Base-by-base conservation (phyloP, 2,329 filamentous ascomycete species). In the Aspergillus calidoustus region DNA sequence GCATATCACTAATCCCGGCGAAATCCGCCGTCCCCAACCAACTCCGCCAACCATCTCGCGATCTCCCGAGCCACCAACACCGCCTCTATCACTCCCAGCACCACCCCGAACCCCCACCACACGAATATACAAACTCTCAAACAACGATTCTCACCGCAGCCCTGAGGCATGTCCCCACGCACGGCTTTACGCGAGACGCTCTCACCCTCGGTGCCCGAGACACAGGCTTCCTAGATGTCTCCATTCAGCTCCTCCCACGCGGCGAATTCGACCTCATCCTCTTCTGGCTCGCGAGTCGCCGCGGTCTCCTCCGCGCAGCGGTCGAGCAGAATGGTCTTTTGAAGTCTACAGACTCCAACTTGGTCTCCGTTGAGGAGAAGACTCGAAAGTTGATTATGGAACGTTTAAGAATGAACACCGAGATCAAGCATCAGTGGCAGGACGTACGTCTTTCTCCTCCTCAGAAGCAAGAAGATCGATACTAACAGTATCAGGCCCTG, bases 191-290 rank as follows among this genome's bases (percentile, higher is more conserved):
- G 0, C 80, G 83, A 53, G 83, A 86, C 22, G 83, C 93, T 0
- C 84, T 99, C 9, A 85, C 86, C 48, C 85, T 91, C 23, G 95
- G 94, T 64, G 92, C 92, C 63, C 88, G 88, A 71, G 92, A 97
- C 71, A 88, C 89, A 19, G 93, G 93, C 49, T 97, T 94, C 75
- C 87, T 92, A 56, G 91, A 95, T 73, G 92, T 94, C 61, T 93
- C 91, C 62, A 87, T 91, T 9, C 93, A 92, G 72, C 81, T 97
- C 22, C 87, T 99, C 59, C 88, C 92, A 1, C 84, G 89, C 47
- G 92, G 91, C 7, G 86, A 89, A 23, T 96, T 96, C 79, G 89
- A 91, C 69, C 83, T 99, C 30, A 88, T 98, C 68, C 69, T 79
- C 30, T 79, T 77, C 66, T 79, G 75, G 75, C 68, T 79, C n/a